Conservation (phyloP, 805 yeast genomes). For the Hanseniaspora meyeri region DNA sequence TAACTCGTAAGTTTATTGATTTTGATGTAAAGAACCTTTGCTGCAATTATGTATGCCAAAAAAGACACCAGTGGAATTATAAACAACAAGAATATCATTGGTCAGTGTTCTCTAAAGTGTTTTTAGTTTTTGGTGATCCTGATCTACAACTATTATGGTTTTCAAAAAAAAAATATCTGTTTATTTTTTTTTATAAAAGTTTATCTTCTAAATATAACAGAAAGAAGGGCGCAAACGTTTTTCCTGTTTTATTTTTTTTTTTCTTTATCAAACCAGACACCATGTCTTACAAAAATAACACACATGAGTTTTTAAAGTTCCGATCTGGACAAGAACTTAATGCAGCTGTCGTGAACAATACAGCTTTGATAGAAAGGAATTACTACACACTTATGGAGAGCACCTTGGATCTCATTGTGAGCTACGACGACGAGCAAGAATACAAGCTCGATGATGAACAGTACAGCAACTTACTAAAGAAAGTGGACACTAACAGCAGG, state of each 20-base stretch:
- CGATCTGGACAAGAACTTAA: neutral
- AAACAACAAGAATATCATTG: conserved; percentile 1
- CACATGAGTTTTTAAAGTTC: neutral
- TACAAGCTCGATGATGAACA: neutral
- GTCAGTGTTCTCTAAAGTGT: too few species aligned
- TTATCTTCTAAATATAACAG: too few species aligned
- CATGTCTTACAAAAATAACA: neutral
- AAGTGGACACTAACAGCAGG: neutral
- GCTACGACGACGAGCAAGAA: neutral
- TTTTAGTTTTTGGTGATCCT: neutral
- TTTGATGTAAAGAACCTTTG: neutral
- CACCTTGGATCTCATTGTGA: neutral
- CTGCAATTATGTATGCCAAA: neutral
- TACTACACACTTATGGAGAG: conserved; percentile 1
- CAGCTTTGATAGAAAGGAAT: conserved; percentile 1
- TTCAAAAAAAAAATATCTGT: too few species aligned
- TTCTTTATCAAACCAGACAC: neutral
- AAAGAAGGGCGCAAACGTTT: too few species aligned
- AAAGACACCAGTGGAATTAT: neutral
- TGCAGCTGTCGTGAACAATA: neutral
- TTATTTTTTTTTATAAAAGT: too few species aligned
- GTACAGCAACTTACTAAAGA: neutral
- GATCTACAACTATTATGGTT: too few species aligned
- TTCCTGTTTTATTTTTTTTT: too few species aligned
- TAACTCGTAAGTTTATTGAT: conserved; percentile 6